Percentiles rank a stretch among this genome's conserved stretches.
Conservation (phyloP, 371 early-diverging fungal genomes). For the Gilbertella persicaria region DNA sequence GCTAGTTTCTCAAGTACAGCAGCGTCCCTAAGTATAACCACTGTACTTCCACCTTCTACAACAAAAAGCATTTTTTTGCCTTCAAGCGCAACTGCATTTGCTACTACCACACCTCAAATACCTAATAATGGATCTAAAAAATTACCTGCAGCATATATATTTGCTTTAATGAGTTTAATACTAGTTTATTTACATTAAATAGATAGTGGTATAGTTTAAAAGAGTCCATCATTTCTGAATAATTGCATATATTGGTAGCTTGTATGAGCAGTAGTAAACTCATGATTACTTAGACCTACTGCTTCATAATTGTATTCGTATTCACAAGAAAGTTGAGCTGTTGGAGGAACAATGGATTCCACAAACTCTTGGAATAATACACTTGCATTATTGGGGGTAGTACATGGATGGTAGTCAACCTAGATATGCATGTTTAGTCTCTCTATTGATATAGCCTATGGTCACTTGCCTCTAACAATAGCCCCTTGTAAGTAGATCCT, state of each 20-base stretch:
- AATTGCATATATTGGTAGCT: conserved; percentile 57
- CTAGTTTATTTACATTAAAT: neutral
- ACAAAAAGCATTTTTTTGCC: no score
- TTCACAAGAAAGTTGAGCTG: conserved; percentile 50
- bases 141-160: no score
- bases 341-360: conserved; percentile 44
- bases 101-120: neutral
- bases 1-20: neutral
- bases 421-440: conserved; percentile 2
- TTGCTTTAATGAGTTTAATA: no score
- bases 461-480: conserved; percentile 46
- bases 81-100: neutral
- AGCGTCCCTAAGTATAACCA: neutral
- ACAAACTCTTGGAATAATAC: conserved; percentile 47
- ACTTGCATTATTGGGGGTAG: conserved; percentile 42
- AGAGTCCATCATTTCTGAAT: conserved; percentile 47
- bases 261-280: conserved; percentile 55
- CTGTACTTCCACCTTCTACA: conserved; percentile 3
- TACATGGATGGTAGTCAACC: conserved; percentile 52
- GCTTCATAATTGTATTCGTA: conserved; percentile 49
- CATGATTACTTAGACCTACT: conserved; percentile 48
- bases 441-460: no score
- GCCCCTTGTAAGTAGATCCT: conserved; percentile 52
- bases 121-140: no score
- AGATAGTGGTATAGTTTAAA: conserved; percentile 24